Evolutionary conservation across 176 grass and related monocot species (phyloP), one percentile per base, ranked within the genome.

Genomic region (Juncus inflexus): DNA sequence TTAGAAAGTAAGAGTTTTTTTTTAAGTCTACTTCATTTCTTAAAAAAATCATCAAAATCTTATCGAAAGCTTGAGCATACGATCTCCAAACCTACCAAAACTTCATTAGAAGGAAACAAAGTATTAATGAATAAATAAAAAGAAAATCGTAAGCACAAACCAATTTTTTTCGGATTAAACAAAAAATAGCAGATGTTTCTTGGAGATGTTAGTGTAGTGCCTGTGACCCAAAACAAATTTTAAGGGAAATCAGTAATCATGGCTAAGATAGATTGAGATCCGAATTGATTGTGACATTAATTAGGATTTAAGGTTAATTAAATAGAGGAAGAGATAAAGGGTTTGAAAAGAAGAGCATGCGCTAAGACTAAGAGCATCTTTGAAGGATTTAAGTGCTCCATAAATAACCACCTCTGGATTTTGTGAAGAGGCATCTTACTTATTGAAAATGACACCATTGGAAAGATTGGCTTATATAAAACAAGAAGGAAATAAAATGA

Each of bases 261-360:
- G 67, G 66, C 84, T 63, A 76, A 91, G 81, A 91, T 87, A 84
- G 62, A 81, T 39, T 68, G 70, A 81, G 80, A 71, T 71, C 78
- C 81, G 76, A 68, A 13, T 69, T 76, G 89, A 87, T 62, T 50
- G 40, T 73, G 78, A 91, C 84, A 73, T 79, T 75, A 65, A 10
- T 15, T 70, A 41, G n/a, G 37, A 14, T 58, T 70, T 9, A 13
- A 2, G 43, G 43, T 47, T 9, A 47, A 47, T 47, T 47, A 47
- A 47, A 47, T 47, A 47, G 43, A 47, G 43, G 43, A 84, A 84
- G 78, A 82, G 58, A 81, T 47, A 72, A 79, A 75, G 60, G 41
- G 72, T 73, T 76, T 55, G 49, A 81, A 78, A 84, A 57, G 19
- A 64, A 71, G 15, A 75, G 73, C 84, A 81, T 47, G 43, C 43